Conservation (phyloP, 75 land plant genomes). For the Selaginella moellendorffii region DNA sequence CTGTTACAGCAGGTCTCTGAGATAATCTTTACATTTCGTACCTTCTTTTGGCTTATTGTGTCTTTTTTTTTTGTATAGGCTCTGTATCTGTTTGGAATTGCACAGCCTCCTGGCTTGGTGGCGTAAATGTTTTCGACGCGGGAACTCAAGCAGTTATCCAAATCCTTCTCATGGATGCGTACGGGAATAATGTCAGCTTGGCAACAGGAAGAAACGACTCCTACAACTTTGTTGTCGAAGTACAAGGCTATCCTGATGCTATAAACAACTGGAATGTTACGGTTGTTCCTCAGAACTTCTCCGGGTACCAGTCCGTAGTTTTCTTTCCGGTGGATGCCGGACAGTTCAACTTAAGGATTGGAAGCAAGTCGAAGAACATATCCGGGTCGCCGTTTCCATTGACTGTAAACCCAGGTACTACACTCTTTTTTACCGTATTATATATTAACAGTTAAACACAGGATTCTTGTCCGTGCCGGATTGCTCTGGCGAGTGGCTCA, state of each 20-base stretch:
- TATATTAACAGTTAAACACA: background rate
- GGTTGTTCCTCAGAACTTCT: background rate
- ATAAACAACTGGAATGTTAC: background rate
- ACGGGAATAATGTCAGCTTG: background rate
- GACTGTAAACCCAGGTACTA: conserved; percentile 6
- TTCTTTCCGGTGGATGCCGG: background rate
- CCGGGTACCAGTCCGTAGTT: background rate
- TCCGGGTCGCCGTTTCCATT: background rate
- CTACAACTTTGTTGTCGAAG: conserved; percentile 2
- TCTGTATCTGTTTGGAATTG: background rate
- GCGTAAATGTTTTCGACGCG: conserved; percentile 4
- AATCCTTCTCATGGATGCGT: conserved; percentile 11
- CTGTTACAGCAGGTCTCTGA: conserved; percentile 7
- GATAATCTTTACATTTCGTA: background rate
- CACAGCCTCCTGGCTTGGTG: conserved; percentile 8
- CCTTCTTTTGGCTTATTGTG: too few species aligned
- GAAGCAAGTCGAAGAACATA: background rate
- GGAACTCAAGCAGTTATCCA: conserved; percentile 9
- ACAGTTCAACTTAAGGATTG: background rate
- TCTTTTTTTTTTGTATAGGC: background rate
- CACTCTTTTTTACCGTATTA: too few species aligned
- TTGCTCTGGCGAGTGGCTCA: conserved; percentile 5
- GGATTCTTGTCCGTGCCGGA: conserved; percentile 5
- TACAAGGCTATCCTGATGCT: background rate
- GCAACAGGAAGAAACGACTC: background rate